Conservation (phyloP, 495 filamentous ascomycete genomes). For the Aspergillus ellipticus region DNA sequence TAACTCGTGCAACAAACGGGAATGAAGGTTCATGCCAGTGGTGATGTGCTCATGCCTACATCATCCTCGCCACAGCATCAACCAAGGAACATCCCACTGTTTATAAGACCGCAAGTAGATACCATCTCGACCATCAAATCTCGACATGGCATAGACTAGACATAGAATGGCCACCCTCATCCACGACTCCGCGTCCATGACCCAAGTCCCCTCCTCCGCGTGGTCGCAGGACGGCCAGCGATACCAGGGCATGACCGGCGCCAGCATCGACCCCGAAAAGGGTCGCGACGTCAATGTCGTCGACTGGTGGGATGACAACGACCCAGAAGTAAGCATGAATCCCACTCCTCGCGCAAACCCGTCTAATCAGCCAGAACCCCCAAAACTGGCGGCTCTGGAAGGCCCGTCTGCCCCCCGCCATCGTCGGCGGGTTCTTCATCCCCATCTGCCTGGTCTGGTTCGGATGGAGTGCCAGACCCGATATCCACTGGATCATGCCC, state of each 20-base stretch:
- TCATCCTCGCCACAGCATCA: background rate
- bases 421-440: slow-evolving; percentile 41
- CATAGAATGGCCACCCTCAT: slow-evolving; percentile 21
- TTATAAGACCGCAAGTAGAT: no score
- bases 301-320: slow-evolving; percentile 31
- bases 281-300: slow-evolving; percentile 31
- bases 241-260: slow-evolving; percentile 17
- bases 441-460: slow-evolving; percentile 50
- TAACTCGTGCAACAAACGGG: no score
- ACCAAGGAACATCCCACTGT: no score
- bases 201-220: background rate
- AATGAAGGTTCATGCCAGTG: no score
- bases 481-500: slow-evolving; percentile 51
- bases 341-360: background rate
- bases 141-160: no score
- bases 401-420: slow-evolving; percentile 38
- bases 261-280: slow-evolving; percentile 28
- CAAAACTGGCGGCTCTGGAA: slow-evolving; percentile 38
- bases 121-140: background rate
- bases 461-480: slow-evolving; percentile 39
- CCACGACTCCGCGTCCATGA: slow-evolving; percentile 4
- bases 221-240: background rate
- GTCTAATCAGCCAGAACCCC: slow-evolving; percentile 28
- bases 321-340: slow-evolving; percentile 23
- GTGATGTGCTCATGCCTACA: background rate